Conservation (phyloP, 768 basidiomycete genomes). For the Pleurotus salmoneostramineus region DNA sequence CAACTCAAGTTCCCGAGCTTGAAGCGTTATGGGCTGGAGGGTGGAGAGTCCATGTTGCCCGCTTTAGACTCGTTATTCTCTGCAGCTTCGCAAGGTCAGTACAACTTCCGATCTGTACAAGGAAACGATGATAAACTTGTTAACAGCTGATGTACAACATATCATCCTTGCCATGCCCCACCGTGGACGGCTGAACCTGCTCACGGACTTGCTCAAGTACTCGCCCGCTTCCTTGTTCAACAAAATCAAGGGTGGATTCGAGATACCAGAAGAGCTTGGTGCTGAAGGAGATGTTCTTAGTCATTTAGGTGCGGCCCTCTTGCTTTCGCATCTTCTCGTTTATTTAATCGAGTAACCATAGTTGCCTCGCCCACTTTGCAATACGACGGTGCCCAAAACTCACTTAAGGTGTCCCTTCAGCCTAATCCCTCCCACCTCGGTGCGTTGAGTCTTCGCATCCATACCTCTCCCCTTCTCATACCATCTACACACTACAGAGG, state of each 20-base stretch:
- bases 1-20: slow-evolving; percentile 69
- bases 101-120: background rate
- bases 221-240: slow-evolving; percentile 72
- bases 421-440: slow-evolving; percentile 81
- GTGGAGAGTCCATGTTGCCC: slow-evolving; percentile 91
- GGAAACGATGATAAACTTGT: slow-evolving; percentile 13
- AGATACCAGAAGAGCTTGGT: slow-evolving; percentile 61
- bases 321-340: slow-evolving; percentile 12
- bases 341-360: slow-evolving; percentile 16
- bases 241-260: slow-evolving; percentile 81
- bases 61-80: slow-evolving; percentile 78
- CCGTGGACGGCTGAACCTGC: slow-evolving; percentile 80
- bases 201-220: slow-evolving; percentile 72
- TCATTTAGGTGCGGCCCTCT: slow-evolving; percentile 53
- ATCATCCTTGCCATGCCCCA: slow-evolving; percentile 86
- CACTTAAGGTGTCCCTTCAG: slow-evolving; percentile 70
- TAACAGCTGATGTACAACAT: slow-evolving; percentile 57
- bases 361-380: slow-evolving; percentile 62
- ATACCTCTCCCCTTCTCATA: slow-evolving; percentile 6
- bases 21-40: slow-evolving; percentile 79
- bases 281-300: slow-evolving; percentile 85
- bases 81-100: slow-evolving; percentile 53
- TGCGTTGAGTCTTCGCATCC: slow-evolving; percentile 18
- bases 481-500: slow-evolving; percentile 45
- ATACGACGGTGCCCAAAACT: slow-evolving; percentile 45